A percentile compares a stretch with the other conserved stretches of the same genome.
These are phyloP conservation scores for Emmonsiellopsis sp. DNA, from an alignment of 2,329 filamentous ascomycete species.

Conservation along the genomic window DNA sequence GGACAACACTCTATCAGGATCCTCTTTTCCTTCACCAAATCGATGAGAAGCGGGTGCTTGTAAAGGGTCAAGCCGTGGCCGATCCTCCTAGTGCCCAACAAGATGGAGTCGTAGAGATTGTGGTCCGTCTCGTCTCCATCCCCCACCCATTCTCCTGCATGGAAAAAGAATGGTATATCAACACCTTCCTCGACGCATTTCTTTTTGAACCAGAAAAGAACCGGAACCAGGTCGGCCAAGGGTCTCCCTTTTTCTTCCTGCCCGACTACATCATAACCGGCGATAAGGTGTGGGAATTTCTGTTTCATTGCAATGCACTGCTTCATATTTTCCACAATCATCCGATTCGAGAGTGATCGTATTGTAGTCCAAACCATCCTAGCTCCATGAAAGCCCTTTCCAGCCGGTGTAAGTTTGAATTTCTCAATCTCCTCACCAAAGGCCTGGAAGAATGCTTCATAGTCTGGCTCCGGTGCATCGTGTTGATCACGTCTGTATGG, in stretches of 20 bases:
- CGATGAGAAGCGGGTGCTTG: constrained; percentile 83
- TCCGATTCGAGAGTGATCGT: constrained; percentile 31
- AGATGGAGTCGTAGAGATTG: constrained; percentile 81
- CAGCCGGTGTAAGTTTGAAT: constrained; percentile 64
- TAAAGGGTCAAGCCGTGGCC: constrained; percentile 82
- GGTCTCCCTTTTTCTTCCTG: constrained; percentile 75
- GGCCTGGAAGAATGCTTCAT: constrained; percentile 59
- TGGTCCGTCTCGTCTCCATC: constrained; percentile 69
- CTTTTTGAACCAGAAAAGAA: constrained; percentile 90
- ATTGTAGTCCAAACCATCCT: constrained; percentile 77
- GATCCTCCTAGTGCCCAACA: constrained; percentile 80
- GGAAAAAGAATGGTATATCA: constrained; percentile 89
- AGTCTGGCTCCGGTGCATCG: constrained; percentile 59
- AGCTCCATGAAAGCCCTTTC: constrained; percentile 72
- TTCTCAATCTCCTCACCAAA: constrained; percentile 68
- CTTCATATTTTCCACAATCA: constrained; percentile 52
- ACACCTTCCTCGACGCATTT: constrained; percentile 68
- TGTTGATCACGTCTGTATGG: constrained; percentile 58
- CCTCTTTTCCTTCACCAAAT: constrained; percentile 79
- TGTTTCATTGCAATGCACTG: constrained; percentile 76
- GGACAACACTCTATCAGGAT: constrained; percentile 87
- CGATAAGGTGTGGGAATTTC: constrained; percentile 19
- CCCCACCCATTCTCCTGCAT: constrained; percentile 81
- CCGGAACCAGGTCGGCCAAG: constrained; percentile 65
- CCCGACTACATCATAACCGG: constrained; percentile 79